A percentile compares a stretch with the other conserved stretches of the same genome.
phyloP scores from a whole-genome alignment of 257 asterid genomes.

The Thymus quinquecostatus region DNA sequence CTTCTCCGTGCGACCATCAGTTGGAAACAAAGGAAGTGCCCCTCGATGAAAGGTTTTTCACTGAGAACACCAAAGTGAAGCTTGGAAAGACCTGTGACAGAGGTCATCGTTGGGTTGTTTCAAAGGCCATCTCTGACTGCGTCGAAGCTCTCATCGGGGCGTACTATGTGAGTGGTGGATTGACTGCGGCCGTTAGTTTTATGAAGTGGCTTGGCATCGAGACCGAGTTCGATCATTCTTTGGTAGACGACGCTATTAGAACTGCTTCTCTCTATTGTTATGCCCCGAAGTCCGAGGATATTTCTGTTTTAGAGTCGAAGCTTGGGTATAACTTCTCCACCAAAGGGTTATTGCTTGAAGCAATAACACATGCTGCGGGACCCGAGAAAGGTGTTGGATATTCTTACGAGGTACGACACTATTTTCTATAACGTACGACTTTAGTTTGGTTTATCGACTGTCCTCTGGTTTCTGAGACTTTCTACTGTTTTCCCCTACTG shows the following conservation, averaged over 20 bases:
- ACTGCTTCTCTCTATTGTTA: slow-evolving; percentile 66
- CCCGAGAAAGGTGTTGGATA: slow-evolving; percentile 48
- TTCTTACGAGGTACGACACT: slow-evolving; percentile 59
- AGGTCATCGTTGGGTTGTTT: slow-evolving; percentile 93
- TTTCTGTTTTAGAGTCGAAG: slow-evolving; percentile 63
- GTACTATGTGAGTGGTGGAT: slow-evolving; percentile 84
- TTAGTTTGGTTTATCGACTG: neutral
- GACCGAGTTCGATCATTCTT: slow-evolving; percentile 54
- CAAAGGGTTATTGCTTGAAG: slow-evolving; percentile 90
- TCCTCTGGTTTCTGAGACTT: neutral
- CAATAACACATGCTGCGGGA: slow-evolving; percentile 72
- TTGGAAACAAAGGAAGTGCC: slow-evolving; percentile 79
- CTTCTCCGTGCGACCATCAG: slow-evolving; percentile 67
- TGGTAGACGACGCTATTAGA: slow-evolving; percentile 60
- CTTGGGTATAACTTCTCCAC: slow-evolving; percentile 62
- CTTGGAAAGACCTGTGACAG: slow-evolving; percentile 84
- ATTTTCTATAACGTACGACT: neutral
- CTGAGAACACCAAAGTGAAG: slow-evolving; percentile 54
- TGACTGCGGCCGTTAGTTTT: slow-evolving; percentile 64
- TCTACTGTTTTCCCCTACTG: slow-evolving; percentile 18
- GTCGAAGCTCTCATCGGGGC: slow-evolving; percentile 97
- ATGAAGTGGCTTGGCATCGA: slow-evolving; percentile 93
- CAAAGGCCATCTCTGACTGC: slow-evolving; percentile 89
- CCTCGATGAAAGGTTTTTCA: slow-evolving; percentile 47
- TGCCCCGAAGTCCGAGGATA: slow-evolving; percentile 55